Evolutionary conservation across 306 rosid genomes (phyloP), one percentile per base, ranked within the genome.

Genomic region (Luffa acutangula): DNA sequence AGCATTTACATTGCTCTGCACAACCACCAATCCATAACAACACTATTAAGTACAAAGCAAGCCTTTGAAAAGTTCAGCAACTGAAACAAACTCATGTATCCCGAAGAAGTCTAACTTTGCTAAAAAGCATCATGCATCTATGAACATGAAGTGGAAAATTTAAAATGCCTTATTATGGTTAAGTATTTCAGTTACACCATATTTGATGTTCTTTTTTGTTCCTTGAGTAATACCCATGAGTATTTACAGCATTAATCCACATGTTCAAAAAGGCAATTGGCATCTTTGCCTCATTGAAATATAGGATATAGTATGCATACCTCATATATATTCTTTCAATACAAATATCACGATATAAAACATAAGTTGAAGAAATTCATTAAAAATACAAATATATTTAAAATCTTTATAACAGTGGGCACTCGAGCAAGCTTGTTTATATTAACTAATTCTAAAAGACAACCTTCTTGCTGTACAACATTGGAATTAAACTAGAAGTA

Each of bases 1-100:
- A 64, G 97, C 89, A 80, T 93, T 93, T 76, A 95, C 97, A 58
- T 95, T 90, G 85, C 86, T 89, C 99, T 95, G 87, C 75, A 85
- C n/a, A 80, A 79, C 81, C 89, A 80, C 80, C 65, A 89, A 20
- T 71, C 76, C 54, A 78, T 75, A 67, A 9, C 65, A 79, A 65
- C 85, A 58, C 85, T 41, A 15, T 49, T 63, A 63, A 46, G 36
- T 9, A 57, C 70, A 83, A 46, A 54, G 4, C 15, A 52, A 8
- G 34, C 52, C 15, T n/a, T 69, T 41, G 21, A 69, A 63, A 75
- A 62, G 58, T 78, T 33, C 76, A 51, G 9, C 17, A 70, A 62
- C 72, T 41, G 62, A 46, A 48, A 53, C 33, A 33, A 8, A 21
- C 37, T 52, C 17, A 34, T 11, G 36, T 21, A 59, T 64, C 15